Conservation (phyloP, 2,329 filamentous ascomycete genomes). For the Ascochyta viciae-villosae region DNA sequence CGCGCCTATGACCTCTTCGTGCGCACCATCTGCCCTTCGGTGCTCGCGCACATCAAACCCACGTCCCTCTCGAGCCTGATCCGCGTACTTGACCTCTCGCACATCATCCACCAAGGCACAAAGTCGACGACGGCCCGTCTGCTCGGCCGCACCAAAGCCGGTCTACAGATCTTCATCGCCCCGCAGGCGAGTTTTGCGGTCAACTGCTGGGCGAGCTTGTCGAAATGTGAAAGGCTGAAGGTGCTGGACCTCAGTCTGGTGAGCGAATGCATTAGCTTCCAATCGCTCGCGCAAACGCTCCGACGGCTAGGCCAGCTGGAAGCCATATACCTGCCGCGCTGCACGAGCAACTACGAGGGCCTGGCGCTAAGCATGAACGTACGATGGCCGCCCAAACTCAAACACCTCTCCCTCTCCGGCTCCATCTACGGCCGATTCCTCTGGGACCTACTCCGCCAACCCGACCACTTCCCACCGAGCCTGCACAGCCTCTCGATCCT, state of each 20-base stretch:
- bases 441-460: conserved; percentile 44
- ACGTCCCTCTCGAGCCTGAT: conserved; percentile 60
- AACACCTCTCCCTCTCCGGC: conserved; percentile 53
- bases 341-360: conserved; percentile 40
- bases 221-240: conserved; percentile 60
- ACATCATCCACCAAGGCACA: conserved; percentile 65
- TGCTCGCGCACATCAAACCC: conserved; percentile 57
- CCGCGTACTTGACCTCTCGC: conserved; percentile 59
- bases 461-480: conserved; percentile 39
- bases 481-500: conserved; percentile 46
- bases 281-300: conserved; percentile 59
- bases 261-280: conserved; percentile 57
- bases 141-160: conserved; percentile 60
- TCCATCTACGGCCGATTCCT: conserved; percentile 53
- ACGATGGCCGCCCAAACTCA: conserved; percentile 54
- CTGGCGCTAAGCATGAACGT: conserved; percentile 32
- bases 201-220: conserved; percentile 63
- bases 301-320: conserved; percentile 54
- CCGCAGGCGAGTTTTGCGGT: conserved; percentile 65
- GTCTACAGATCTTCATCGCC: conserved; percentile 62
- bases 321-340: conserved; percentile 55
- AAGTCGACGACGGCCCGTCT: conserved; percentile 65
- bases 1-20: conserved; percentile 62
- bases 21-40: conserved; percentile 61
- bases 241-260: conserved; percentile 62